phyloP scores from a whole-genome alignment of 208 protist genomes.

The Trypanosoma vivax region DNA sequence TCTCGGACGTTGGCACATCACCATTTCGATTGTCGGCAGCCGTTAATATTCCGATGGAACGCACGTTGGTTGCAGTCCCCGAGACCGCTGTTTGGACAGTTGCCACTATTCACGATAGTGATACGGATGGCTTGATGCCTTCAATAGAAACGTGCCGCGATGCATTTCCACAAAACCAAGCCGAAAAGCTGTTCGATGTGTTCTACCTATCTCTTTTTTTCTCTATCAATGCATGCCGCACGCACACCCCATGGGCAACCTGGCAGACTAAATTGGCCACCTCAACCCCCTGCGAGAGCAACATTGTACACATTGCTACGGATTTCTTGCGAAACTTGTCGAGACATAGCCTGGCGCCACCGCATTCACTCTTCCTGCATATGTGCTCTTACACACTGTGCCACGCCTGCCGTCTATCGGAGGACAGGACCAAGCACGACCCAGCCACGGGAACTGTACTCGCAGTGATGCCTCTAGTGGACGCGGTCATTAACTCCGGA shows the following conservation, averaged over 20 bases:
- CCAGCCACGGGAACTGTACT: background rate
- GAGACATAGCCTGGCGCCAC: slow-evolving; percentile 8
- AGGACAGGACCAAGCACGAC: slow-evolving; percentile 3
- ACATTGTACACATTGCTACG: slow-evolving; percentile 1
- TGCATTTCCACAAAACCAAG: background rate
- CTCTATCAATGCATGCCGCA: slow-evolving; percentile 6
- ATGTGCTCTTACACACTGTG: slow-evolving; percentile 10
- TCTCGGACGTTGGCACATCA: background rate
- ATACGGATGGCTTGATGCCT: slow-evolving; percentile 17
- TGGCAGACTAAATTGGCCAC: slow-evolving; percentile 9
- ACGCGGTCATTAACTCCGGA: background rate
- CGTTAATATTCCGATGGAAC: background rate
- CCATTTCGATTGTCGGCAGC: background rate
- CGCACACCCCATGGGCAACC: background rate
- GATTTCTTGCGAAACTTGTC: slow-evolving; percentile 3
- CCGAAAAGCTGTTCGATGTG: background rate
- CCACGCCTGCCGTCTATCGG: slow-evolving; percentile 12
- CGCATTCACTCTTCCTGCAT: slow-evolving; percentile 1
- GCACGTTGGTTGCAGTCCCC: slow-evolving; percentile 5
- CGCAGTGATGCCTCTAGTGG: slow-evolving; percentile 14
- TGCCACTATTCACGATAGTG: slow-evolving; percentile 7
- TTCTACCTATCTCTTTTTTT: slow-evolving; percentile 15
- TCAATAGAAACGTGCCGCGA: slow-evolving; percentile 4
- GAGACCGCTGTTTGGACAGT: slow-evolving; percentile 14
- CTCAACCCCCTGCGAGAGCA: background rate